A percentile compares a stretch with the other conserved stretches of the same genome.
Conservation (phyloP, 768 basidiomycete genomes). For the Suillus decipiens region DNA sequence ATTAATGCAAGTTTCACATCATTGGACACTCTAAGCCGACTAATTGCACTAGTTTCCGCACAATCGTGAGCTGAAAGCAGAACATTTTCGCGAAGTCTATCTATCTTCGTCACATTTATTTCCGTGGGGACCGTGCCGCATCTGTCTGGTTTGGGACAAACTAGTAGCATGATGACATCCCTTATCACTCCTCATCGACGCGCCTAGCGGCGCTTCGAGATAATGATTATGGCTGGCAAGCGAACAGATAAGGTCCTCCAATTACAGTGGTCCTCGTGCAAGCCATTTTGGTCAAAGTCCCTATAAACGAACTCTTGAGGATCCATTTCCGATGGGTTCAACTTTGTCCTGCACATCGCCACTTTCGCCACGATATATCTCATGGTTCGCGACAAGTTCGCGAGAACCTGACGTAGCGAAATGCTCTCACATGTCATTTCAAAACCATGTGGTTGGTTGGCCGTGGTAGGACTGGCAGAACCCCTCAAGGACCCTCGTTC, state of each 20-base stretch:
- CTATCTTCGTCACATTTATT: constrained; percentile 7
- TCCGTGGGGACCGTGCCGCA: constrained; percentile 1
- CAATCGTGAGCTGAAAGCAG: not conserved
- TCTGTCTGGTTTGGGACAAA: not conserved
- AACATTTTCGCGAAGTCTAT: constrained; percentile 15
- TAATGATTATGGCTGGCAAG: not conserved
- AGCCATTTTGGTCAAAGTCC: not conserved
- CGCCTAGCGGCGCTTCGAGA: not conserved
- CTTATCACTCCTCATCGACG: not conserved
- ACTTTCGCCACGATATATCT: not conserved
- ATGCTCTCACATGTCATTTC: not conserved
- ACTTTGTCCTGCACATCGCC: not conserved
- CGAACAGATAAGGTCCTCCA: not conserved
- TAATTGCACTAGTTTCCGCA: not conserved
- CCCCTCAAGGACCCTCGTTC: constrained; percentile 1
- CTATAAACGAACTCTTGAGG: not conserved
- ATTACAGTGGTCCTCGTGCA: not conserved
- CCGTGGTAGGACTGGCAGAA: not conserved
- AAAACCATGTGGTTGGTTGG: not conserved
- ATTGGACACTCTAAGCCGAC: not conserved
- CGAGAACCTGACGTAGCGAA: not conserved
- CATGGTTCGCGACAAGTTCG: constrained; percentile 1
- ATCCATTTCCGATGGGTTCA: not conserved
- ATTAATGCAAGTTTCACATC: not conserved
- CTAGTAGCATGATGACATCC: not conserved